Evolutionary conservation across 2,329 filamentous ascomycete species (phyloP).

Genomic region (Daldinia sp.): DNA sequence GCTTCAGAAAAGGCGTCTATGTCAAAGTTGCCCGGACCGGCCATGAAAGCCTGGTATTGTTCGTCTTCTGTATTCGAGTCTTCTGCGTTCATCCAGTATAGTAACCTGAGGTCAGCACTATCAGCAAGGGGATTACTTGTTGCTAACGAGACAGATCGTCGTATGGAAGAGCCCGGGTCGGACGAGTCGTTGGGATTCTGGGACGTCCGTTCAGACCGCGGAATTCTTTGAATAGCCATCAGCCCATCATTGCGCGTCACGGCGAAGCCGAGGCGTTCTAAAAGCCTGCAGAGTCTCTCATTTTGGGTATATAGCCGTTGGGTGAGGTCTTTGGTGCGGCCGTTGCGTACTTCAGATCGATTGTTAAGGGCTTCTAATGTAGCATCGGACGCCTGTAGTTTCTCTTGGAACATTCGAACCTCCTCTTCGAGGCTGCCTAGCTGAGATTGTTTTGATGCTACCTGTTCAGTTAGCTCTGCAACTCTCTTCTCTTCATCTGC

Average conservation of each 20-base stretch:
- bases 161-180: slow-evolving; percentile 62
- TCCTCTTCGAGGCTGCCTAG: slow-evolving; percentile 80
- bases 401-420: slow-evolving; percentile 72
- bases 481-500: slow-evolving; percentile 79
- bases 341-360: slow-evolving; percentile 74
- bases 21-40: slow-evolving; percentile 79
- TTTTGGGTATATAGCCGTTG: slow-evolving; percentile 84
- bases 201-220: slow-evolving; percentile 65
- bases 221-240: slow-evolving; percentile 78
- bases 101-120: slow-evolving; percentile 72
- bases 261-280: slow-evolving; percentile 87
- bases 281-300: slow-evolving; percentile 79
- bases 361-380: slow-evolving; percentile 60
- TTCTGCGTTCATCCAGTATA: slow-evolving; percentile 82
- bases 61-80: slow-evolving; percentile 72
- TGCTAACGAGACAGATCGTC: slow-evolving; percentile 61
- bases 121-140: slow-evolving; percentile 65
- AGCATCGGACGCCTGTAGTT: slow-evolving; percentile 62
- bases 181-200: slow-evolving; percentile 67
- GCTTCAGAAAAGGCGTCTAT: slow-evolving; percentile 85
- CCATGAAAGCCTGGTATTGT: slow-evolving; percentile 78
- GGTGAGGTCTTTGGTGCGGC: slow-evolving; percentile 82
- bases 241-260: slow-evolving; percentile 76
- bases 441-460: slow-evolving; percentile 79
- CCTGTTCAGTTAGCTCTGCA: slow-evolving; percentile 70